These are phyloP conservation scores for Trypethelium eluteriae DNA, from an alignment of 495 filamentous ascomycete species.

Conservation along the genomic window DNA sequence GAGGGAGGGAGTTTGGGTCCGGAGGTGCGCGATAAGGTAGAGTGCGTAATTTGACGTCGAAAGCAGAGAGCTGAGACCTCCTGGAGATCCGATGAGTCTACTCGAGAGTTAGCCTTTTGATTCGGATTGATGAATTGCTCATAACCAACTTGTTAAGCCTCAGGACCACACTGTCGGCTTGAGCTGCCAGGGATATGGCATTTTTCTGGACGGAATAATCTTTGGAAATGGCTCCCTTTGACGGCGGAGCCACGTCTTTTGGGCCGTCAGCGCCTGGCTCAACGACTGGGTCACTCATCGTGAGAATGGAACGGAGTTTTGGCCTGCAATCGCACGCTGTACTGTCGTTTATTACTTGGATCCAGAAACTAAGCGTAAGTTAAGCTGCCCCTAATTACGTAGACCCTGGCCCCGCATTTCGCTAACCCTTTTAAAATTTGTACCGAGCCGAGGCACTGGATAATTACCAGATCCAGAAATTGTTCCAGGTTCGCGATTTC, in stretches of 20 bases:
- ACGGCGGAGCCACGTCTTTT: conserved; percentile 21
- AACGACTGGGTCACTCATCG: conserved; percentile 23
- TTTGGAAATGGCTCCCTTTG: conserved; percentile 15
- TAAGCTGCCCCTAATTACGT: no score
- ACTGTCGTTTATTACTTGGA: no score
- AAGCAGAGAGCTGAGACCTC: conserved; percentile 34
- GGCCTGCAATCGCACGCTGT: no score
- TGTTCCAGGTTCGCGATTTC: no score
- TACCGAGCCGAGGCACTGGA: no score
- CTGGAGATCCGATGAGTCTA: conserved; percentile 32
- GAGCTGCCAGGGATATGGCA: conserved; percentile 19
- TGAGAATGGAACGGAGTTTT: neutral
- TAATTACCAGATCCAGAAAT: no score
- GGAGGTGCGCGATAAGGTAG: conserved; percentile 34
- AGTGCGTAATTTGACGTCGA: conserved; percentile 36
- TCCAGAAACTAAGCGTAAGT: no score
- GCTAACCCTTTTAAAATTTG: no score
- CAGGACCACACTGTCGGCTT: conserved; percentile 28
- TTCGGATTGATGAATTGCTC: neutral
- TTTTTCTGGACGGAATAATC: conserved; percentile 8
- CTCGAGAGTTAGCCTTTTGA: neutral
- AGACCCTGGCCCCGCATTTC: no score
- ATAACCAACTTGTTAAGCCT: conserved; percentile 33
- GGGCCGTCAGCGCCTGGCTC: conserved; percentile 21
- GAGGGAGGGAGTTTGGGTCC: conserved; percentile 24